These are phyloP conservation scores for Diaporthe vexans DNA, from an alignment of 2,329 filamentous ascomycete species.

Conservation along the genomic window DNA sequence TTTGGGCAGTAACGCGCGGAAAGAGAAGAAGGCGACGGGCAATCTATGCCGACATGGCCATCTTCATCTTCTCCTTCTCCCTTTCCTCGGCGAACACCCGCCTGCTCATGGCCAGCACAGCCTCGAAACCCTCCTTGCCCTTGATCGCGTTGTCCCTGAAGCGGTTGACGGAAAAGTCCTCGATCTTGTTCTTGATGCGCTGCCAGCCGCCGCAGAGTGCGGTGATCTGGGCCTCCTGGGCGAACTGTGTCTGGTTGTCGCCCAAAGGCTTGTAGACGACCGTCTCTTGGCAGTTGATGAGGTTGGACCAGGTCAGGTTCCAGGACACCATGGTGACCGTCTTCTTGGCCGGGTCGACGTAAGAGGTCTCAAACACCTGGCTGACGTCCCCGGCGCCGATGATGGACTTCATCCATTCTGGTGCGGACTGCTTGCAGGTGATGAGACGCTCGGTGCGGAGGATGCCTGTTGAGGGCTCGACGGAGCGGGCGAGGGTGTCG, in stretches of 20 bases:
- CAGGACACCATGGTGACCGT: constrained; percentile 97
- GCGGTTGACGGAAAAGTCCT: constrained; percentile 88
- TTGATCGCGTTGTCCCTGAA: constrained; percentile 94
- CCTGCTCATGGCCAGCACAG: constrained; percentile 92
- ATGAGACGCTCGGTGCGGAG: constrained; percentile 74
- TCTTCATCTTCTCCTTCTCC: constrained; percentile 65
- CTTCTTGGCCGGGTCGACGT: constrained; percentile 86
- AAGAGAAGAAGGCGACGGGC: background rate
- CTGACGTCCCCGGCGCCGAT: constrained; percentile 84
- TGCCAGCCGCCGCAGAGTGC: constrained; percentile 97
- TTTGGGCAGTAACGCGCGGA: background rate
- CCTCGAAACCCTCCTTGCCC: constrained; percentile 95
- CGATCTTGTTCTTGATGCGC: constrained; percentile 95
- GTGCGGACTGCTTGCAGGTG: constrained; percentile 74
- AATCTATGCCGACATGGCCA: constrained; percentile 33
- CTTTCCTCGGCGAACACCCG: constrained; percentile 92
- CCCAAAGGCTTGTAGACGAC: constrained; percentile 82
- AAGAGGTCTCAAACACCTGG: constrained; percentile 94
- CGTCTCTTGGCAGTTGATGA: constrained; percentile 93
- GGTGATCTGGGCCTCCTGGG: constrained; percentile 92
- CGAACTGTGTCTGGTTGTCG: constrained; percentile 79
- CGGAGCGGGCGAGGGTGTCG: constrained; percentile 84
- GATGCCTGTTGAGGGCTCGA: constrained; percentile 70
- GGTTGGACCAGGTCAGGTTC: constrained; percentile 93
- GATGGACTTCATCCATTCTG: constrained; percentile 84